Evolutionary conservation across 176 grass and related monocot species (phyloP).

Genomic region (Thinopyrum elongatum): DNA sequence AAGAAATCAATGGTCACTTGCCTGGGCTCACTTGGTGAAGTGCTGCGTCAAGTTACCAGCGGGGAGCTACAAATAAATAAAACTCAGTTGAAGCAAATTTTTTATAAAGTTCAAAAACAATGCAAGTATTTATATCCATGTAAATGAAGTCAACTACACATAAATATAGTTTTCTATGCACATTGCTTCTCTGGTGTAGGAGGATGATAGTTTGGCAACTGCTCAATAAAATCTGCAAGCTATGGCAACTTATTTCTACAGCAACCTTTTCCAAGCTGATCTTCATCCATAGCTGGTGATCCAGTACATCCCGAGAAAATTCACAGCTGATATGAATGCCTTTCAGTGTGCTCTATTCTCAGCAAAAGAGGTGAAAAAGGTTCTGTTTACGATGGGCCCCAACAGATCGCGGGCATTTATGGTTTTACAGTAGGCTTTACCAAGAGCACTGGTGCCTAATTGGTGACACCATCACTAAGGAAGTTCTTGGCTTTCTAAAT

Average conservation of each 20-base stretch:
- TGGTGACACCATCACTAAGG: background rate
- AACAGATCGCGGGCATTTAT: background rate
- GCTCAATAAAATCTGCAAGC: background rate
- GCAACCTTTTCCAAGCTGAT: background rate
- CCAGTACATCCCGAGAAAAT: no score
- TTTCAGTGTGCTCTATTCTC: no score
- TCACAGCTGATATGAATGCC: no score
- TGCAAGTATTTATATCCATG: background rate
- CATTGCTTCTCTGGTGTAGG: background rate
- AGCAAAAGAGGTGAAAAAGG: no score
- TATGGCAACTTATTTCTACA: background rate
- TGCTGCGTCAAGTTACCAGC: background rate
- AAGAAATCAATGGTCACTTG: no score
- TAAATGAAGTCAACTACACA: background rate
- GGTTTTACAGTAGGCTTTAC: background rate
- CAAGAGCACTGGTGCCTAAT: background rate
- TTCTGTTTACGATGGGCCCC: no score
- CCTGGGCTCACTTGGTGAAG: no score
- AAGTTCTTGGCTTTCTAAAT: background rate
- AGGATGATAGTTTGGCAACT: background rate
- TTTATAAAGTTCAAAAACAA: background rate
- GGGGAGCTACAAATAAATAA: background rate
- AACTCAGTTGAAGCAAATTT: background rate
- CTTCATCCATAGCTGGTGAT: no score
- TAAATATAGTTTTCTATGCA: background rate